phyloP scores from a whole-genome alignment of 306 rosid genomes.

The Cicer cuneatum region DNA sequence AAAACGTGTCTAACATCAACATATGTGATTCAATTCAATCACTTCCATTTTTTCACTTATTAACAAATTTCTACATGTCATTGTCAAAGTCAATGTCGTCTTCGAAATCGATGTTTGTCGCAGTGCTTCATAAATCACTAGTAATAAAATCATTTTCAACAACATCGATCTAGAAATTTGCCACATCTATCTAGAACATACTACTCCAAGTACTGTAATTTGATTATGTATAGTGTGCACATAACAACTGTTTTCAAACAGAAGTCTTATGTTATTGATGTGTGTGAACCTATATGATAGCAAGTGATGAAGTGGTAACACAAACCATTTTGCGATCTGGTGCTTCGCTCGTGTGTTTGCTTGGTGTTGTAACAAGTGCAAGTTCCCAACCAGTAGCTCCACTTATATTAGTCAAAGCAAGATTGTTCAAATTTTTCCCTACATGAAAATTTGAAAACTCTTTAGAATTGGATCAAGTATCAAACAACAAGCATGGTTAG shows the following conservation, averaged over 20 bases:
- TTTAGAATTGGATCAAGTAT: conserved; percentile 28
- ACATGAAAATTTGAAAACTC: conserved; percentile 15
- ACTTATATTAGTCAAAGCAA: conserved; percentile 50
- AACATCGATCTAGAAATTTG: no score
- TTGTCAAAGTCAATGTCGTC: no score
- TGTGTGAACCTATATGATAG: neutral
- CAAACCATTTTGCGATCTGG: conserved; percentile 67
- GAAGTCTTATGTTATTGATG: neutral
- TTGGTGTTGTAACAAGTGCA: conserved; percentile 76
- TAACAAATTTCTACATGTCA: no score
- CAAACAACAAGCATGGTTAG: neutral
- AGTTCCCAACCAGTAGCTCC: conserved; percentile 96
- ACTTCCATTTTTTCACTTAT: no score
- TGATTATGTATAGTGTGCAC: neutral
- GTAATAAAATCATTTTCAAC: no score
- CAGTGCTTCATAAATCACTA: no score
- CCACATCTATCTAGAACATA: no score
- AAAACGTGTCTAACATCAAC: no score
- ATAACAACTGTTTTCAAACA: conserved; percentile 8
- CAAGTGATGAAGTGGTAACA: conserved; percentile 39
- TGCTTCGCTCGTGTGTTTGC: conserved; percentile 58
- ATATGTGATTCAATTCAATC: no score
- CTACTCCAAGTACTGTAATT: neutral
- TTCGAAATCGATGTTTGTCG: no score
- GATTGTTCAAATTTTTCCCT: conserved; percentile 58